These are phyloP conservation scores for Rubia yunnanensis DNA, from an alignment of 257 asterid genomes.

Conservation along the genomic window DNA sequence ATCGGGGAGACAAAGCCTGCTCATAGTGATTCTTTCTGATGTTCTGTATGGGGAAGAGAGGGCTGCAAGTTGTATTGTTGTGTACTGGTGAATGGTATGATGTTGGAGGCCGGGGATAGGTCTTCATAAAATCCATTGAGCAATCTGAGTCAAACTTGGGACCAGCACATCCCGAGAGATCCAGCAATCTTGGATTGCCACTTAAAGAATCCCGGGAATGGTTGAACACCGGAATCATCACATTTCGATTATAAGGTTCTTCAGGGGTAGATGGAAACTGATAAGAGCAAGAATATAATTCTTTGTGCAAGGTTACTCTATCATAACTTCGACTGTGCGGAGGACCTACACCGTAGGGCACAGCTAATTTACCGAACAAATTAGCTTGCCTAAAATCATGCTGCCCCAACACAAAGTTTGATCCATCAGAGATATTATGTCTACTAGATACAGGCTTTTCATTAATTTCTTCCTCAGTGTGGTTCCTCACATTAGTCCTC, in stretches of 20 bases:
- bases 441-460: slow-evolving; percentile 17
- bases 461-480: slow-evolving; percentile 16
- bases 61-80: slow-evolving; percentile 13
- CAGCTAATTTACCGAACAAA: slow-evolving; percentile 13
- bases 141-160: slow-evolving; percentile 21
- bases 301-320: slow-evolving; percentile 15
- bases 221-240: slow-evolving; percentile 15
- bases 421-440: slow-evolving; percentile 5
- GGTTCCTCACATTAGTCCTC: slow-evolving; percentile 20
- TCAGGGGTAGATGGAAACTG: slow-evolving; percentile 20
- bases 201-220: slow-evolving; percentile 18
- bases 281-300: slow-evolving; percentile 20
- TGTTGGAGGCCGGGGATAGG: slow-evolving; percentile 25
- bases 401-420: slow-evolving; percentile 9
- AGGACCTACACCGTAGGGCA: slow-evolving; percentile 18
- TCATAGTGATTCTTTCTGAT: slow-evolving; percentile 17
- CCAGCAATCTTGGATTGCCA: slow-evolving; percentile 19
- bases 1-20: slow-evolving; percentile 24
- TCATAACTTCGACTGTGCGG: slow-evolving; percentile 16
- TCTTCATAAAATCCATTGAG: slow-evolving; percentile 30
- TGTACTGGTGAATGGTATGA: slow-evolving; percentile 13
- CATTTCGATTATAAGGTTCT: slow-evolving; percentile 17
- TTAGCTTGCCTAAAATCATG: slow-evolving; percentile 12
- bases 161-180: slow-evolving; percentile 22
- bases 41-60: slow-evolving; percentile 19